Base-by-base conservation (phyloP, 352 stramenopile species). In the Globisporangium canariense region DNA sequence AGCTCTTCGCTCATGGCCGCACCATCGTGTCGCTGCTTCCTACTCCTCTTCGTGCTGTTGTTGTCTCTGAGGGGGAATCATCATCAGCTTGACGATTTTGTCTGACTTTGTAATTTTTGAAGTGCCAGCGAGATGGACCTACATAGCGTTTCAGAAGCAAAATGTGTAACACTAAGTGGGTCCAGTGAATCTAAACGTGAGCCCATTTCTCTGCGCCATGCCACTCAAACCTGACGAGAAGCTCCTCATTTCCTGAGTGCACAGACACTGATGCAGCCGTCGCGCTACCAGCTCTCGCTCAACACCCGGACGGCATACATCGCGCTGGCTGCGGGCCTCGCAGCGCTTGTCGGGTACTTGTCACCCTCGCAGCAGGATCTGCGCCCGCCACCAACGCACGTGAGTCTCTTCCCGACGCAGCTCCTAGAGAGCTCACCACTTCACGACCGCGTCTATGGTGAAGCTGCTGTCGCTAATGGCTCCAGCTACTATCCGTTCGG, bases 401-500 rank as follows among this genome's bases (percentile, higher is more conserved):
- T 62, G n/a, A 46, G 30, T 11, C 57, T 74, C 18, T 83, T 83
- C 55, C 70, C 75, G 18, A 20, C 56, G 0, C 16, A 62, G n/a
- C 30, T 79, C 6, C 38, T 60, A 20, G 18, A 56, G 4, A 45
- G 43, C 6, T 65, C 60, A 0, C 75, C 55, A 13, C 61, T 70
- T 6, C 67, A 59, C 13, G 67, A 77, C 20, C 59, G 54, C 4
- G 49, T 74, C 18, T 70, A 59, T 56, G 36, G 36, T 14, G 8
- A 13, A 41, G 40, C 36, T 28, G 11, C 8, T 46, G 54, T 11
- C 22, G 55, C 1, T 20, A 53, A 43, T 22, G 22, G 2, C 18
- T 41, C 10, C 6, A 25, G 1, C 28, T 79, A 25, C 6, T 83
- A 83, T 50, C 56, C 67, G 25, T 80, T 83, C 61, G 71, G 74